Evolutionary conservation across 306 rosid genomes (phyloP).

Genomic region (Canavalia gladiata): DNA sequence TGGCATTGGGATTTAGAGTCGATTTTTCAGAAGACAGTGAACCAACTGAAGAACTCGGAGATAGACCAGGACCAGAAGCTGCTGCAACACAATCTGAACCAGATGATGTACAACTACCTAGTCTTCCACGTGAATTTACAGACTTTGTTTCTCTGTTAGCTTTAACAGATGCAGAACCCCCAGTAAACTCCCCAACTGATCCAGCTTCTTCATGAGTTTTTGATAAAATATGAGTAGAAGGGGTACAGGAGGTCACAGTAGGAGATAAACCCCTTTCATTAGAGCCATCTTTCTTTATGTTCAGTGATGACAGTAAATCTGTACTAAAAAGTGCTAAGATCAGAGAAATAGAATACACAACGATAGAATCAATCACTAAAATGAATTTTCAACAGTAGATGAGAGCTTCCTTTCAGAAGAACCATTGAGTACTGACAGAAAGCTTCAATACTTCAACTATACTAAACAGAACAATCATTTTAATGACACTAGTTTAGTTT

Average conservation of each 20-base stretch:
- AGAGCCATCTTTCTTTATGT: constrained; percentile 60
- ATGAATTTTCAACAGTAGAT: constrained; percentile 24
- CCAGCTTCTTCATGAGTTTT: constrained; percentile 65
- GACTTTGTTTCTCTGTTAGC: constrained; percentile 59
- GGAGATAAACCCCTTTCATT: constrained; percentile 58
- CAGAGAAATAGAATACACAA: constrained; percentile 23
- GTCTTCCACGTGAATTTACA: constrained; percentile 65
- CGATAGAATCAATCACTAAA: constrained; percentile 27
- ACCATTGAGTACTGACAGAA: constrained; percentile 29
- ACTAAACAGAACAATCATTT: constrained; percentile 27
- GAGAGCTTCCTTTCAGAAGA: constrained; percentile 39
- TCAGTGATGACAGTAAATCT: constrained; percentile 61
- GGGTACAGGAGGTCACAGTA: constrained; percentile 49
- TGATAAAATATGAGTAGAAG: constrained; percentile 56
- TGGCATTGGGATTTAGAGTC: constrained; percentile 85
- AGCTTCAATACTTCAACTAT: constrained; percentile 23
- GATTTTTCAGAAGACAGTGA: constrained; percentile 88
- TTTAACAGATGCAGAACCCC: constrained; percentile 56
- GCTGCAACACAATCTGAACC: constrained; percentile 64
- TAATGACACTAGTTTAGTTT: constrained; percentile 40
- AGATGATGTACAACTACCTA: constrained; percentile 71
- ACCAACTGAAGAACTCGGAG: constrained; percentile 91
- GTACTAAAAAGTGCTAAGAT: constrained; percentile 44
- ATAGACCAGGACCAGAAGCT: constrained; percentile 70
- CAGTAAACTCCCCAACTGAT: constrained; percentile 54